Conservation (phyloP, 768 basidiomycete species). For the Amanita muscaria region DNA sequence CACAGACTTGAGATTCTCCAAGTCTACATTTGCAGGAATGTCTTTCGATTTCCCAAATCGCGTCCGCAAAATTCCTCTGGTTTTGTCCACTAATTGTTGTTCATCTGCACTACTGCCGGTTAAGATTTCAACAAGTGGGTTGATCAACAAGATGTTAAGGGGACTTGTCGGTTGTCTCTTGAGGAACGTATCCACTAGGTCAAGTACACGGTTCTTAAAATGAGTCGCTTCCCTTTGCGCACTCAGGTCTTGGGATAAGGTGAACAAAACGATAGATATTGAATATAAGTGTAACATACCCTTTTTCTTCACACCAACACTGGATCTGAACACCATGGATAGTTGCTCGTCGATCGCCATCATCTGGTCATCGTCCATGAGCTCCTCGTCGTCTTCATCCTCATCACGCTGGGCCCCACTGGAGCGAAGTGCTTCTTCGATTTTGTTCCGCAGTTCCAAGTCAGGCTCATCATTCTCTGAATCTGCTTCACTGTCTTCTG, state of each 20-base stretch:
- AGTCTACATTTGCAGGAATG: conserved; percentile 38
- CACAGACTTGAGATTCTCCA: conserved; percentile 35
- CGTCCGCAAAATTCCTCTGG: conserved; percentile 65
- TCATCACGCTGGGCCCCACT: conserved; percentile 53
- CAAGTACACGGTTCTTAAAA: conserved; percentile 93
- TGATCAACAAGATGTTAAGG: conserved; percentile 53
- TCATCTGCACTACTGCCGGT: conserved; percentile 65
- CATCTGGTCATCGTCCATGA: conserved; percentile 98
- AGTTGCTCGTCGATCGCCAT: conserved; percentile 91
- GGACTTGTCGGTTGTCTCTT: conserved; percentile 72
- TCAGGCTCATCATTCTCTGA: conserved; percentile 34
- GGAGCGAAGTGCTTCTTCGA: conserved; percentile 51
- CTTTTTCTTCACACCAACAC: conserved; percentile 53
- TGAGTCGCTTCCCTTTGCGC: conserved; percentile 85
- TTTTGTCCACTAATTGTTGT: conserved; percentile 83
- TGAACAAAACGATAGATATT: background rate
- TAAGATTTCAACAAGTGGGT: conserved; percentile 72
- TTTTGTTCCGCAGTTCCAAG: conserved; percentile 58
- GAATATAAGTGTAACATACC: conserved; percentile 30
- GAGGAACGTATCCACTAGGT: conserved; percentile 83
- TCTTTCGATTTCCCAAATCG: conserved; percentile 73
- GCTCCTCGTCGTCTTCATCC: conserved; percentile 56
- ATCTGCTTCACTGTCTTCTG: conserved; percentile 25
- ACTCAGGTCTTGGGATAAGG: conserved; percentile 38
- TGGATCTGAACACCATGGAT: conserved; percentile 74